These are phyloP conservation scores for Lizonia empirigonia DNA, from an alignment of 2,329 filamentous ascomycete species.

Conservation along the genomic window DNA sequence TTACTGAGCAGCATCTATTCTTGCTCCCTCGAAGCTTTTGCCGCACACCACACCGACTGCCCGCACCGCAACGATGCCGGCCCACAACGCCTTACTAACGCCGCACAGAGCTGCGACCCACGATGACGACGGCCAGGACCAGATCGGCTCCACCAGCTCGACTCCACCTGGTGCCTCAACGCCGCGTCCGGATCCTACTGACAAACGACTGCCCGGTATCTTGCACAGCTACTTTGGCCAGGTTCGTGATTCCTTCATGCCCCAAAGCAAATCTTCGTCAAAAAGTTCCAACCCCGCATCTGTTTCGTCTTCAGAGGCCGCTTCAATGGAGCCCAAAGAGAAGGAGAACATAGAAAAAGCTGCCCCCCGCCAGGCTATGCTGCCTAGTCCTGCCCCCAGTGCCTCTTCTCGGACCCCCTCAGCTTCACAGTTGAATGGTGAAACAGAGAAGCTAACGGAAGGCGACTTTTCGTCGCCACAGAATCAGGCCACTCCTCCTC, in stretches of 20 bases:
- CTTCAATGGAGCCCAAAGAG: constrained; percentile 27
- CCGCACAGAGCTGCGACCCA: constrained; percentile 61
- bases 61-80: constrained; percentile 32
- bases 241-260: constrained; percentile 80
- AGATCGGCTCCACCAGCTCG: constrained; percentile 79
- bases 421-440: constrained; percentile 68
- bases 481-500: constrained; percentile 89
- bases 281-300: constrained; percentile 46
- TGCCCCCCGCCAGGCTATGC: constrained; percentile 56
- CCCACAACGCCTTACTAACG: constrained; percentile 44
- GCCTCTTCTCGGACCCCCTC: constrained; percentile 54
- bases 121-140: constrained; percentile 73
- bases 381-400: constrained; percentile 57
- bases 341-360: constrained; percentile 21
- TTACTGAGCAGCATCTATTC: constrained; percentile 8
- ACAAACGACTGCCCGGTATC: constrained; percentile 95
- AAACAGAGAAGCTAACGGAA: constrained; percentile 88
- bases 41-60: constrained; percentile 15
- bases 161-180: constrained; percentile 91
- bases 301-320: constrained; percentile 24
- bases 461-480: constrained; percentile 63
- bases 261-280: constrained; percentile 47
- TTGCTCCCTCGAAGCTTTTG: constrained; percentile 1
- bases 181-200: constrained; percentile 88
- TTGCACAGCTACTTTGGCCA: constrained; percentile 96